These are phyloP conservation scores for Emydomyces testavorans DNA, from an alignment of 2,329 filamentous ascomycete genomes.

Conservation along the genomic window DNA sequence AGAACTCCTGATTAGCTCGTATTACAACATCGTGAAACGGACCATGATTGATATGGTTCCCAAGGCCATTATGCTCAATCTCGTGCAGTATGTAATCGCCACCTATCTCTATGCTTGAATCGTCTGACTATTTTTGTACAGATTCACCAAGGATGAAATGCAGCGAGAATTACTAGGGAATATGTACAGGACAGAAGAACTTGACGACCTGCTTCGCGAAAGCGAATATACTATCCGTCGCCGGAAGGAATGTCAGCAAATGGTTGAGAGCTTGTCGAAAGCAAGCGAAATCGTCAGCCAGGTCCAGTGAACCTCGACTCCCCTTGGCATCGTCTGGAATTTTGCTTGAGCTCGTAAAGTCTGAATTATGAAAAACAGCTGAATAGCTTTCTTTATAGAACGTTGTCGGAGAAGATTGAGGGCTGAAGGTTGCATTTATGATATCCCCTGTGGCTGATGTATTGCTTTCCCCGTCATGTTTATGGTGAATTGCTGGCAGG, in stretches of 20 bases:
- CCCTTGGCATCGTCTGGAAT: background rate
- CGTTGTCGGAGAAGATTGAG: conserved; percentile 4
- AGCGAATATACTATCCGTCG: conserved; percentile 91
- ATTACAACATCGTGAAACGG: conserved; percentile 94
- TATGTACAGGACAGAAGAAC: conserved; percentile 84
- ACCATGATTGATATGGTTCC: conserved; percentile 99
- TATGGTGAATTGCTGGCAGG: conserved; percentile 4
- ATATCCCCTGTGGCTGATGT: conserved; percentile 6
- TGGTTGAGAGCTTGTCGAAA: conserved; percentile 85
- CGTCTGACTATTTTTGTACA: conserved; percentile 31
- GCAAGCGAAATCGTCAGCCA: conserved; percentile 93
- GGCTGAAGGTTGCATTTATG: background rate
- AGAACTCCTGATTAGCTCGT: conserved; percentile 92
- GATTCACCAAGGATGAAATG: conserved; percentile 96
- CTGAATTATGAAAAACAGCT: background rate
- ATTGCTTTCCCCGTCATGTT: background rate
- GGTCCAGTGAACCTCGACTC: conserved; percentile 42
- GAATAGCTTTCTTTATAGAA: conserved; percentile 1
- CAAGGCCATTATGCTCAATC: conserved; percentile 95
- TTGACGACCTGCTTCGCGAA: conserved; percentile 93
- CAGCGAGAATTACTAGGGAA: conserved; percentile 92
- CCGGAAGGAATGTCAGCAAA: conserved; percentile 96
- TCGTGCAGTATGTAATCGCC: conserved; percentile 65
- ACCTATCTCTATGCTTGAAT: background rate
- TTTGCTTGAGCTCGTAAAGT: background rate